A percentile compares a stretch with the other conserved stretches of the same genome.
phyloP scores from a whole-genome alignment of 2,329 filamentous ascomycete species.

The Fusarium newnesense region DNA sequence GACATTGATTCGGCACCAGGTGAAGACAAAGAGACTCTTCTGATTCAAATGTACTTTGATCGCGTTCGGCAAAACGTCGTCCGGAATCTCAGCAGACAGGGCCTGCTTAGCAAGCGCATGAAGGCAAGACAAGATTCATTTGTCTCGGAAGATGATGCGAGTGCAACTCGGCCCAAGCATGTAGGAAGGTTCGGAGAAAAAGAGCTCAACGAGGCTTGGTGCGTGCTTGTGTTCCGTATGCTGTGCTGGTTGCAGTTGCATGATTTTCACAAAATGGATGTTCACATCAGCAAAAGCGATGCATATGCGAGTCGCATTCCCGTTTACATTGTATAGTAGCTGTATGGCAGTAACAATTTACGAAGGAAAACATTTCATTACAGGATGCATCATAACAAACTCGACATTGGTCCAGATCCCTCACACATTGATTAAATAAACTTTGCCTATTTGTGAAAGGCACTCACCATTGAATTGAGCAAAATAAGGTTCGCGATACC shows the following conservation, averaged over 20 bases:
- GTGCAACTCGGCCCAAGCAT: not conserved
- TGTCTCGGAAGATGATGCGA: not conserved
- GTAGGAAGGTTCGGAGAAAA: not conserved
- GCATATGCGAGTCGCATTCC: constrained; percentile 50
- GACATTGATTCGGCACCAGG: constrained; percentile 28
- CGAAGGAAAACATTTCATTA: too few relatives aligned
- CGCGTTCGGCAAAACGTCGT: constrained; percentile 21
- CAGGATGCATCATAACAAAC: too few relatives aligned
- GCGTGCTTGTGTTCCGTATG: constrained; percentile 52
- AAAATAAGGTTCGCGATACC: too few relatives aligned
- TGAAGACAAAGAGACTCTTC: constrained; percentile 16
- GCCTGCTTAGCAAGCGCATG: constrained; percentile 13
- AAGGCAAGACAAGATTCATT: not conserved
- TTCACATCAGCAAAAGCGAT: constrained; percentile 48
- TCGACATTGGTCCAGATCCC: too few relatives aligned
- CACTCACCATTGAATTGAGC: too few relatives aligned
- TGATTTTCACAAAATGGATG: constrained; percentile 51
- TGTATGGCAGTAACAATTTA: too few relatives aligned
- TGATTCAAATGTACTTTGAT: constrained; percentile 31
- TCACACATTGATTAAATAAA: too few relatives aligned
- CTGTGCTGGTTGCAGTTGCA: constrained; percentile 52
- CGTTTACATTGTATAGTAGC: constrained; percentile 44
- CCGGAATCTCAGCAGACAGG: not conserved
- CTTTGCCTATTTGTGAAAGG: too few relatives aligned
- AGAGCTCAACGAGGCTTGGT: constrained; percentile 44